phyloP scores from a whole-genome alignment of 805 yeast genomes.

The Yarrowia hollandica region DNA sequence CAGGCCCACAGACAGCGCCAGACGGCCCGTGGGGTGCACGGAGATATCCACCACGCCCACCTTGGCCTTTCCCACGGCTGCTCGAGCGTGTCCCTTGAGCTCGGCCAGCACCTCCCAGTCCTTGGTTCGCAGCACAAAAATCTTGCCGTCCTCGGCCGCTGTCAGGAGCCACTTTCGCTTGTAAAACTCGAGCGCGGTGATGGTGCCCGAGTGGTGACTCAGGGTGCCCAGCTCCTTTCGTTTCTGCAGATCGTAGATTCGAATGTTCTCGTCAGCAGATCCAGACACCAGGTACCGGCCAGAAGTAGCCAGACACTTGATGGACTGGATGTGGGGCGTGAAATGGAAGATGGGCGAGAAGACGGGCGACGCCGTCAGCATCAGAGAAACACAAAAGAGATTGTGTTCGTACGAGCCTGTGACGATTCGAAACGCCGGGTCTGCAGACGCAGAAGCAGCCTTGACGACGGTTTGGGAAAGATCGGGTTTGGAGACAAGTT shows the following conservation, averaged over 20 bases:
- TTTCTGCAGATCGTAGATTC: conserved; percentile 90
- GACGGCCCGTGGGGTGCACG: conserved; percentile 85
- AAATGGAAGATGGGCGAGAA: conserved; percentile 95
- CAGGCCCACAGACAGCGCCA: conserved; percentile 84
- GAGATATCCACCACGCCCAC: conserved; percentile 82
- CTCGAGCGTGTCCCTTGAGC: conserved; percentile 70
- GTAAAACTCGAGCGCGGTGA: conserved; percentile 69
- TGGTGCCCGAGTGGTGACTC: conserved; percentile 84
- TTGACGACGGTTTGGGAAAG: neutral
- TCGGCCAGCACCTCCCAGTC: conserved; percentile 95
- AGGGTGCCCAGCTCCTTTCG: conserved; percentile 91
- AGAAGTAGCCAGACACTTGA: conserved; percentile 79
- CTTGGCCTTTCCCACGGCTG: conserved; percentile 36
- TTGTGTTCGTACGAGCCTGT: conserved; percentile 97
- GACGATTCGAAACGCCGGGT: conserved; percentile 59
- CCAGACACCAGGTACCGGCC: conserved; percentile 89
- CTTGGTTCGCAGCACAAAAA: conserved; percentile 89
- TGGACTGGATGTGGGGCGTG: conserved; percentile 88
- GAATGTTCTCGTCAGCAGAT: conserved; percentile 91
- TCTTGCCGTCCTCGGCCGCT: conserved; percentile 87
- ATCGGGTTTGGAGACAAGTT: neutral
- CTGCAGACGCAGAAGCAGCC: neutral
- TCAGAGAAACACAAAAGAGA: conserved; percentile 74
- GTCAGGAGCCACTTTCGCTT: conserved; percentile 77
- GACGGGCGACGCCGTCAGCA: conserved; percentile 47